Conservation (phyloP, 2,329 filamentous ascomycete species). For the Penicillium glabrum region DNA sequence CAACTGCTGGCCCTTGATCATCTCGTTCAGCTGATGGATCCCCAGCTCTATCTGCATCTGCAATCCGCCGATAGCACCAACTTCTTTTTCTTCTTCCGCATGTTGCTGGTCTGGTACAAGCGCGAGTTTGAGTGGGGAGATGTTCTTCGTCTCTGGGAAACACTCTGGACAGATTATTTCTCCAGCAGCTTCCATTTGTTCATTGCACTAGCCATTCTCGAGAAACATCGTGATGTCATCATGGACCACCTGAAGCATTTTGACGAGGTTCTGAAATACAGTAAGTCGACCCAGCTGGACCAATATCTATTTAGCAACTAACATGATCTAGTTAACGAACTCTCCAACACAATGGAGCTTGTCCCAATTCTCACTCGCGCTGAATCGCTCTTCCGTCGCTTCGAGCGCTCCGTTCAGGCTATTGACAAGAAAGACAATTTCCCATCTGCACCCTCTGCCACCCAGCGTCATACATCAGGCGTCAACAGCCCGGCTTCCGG, state of each 20-base stretch:
- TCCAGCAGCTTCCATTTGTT: constrained; percentile 93
- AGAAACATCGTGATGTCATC: constrained; percentile 94
- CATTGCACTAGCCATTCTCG: constrained; percentile 86
- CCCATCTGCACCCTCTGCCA: constrained; percentile 56
- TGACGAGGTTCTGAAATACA: constrained; percentile 95
- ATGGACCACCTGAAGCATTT: constrained; percentile 93
- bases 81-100: constrained; percentile 99
- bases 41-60: constrained; percentile 86
- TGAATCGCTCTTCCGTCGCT: constrained; percentile 83
- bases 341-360: constrained; percentile 90
- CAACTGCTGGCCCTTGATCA: constrained; percentile 91
- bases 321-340: constrained; percentile 73
- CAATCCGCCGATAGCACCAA: constrained; percentile 92
- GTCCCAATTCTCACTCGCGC: constrained; percentile 82
- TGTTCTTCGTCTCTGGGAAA: constrained; percentile 85
- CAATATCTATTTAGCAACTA: not conserved
- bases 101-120: constrained; percentile 99
- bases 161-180: constrained; percentile 88
- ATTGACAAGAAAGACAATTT: constrained; percentile 91
- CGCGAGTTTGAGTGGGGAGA: constrained; percentile 91
- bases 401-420: constrained; percentile 83
- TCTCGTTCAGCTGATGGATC: constrained; percentile 94
- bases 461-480: constrained; percentile 48
- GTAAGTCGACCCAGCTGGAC: constrained; percentile 53
- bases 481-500: constrained; percentile 14